Evolutionary conservation across 192 early-diverging fungal species (phyloP), one percentile per base, ranked within the genome.

Genomic region (Backusella tarrabulga): DNA sequence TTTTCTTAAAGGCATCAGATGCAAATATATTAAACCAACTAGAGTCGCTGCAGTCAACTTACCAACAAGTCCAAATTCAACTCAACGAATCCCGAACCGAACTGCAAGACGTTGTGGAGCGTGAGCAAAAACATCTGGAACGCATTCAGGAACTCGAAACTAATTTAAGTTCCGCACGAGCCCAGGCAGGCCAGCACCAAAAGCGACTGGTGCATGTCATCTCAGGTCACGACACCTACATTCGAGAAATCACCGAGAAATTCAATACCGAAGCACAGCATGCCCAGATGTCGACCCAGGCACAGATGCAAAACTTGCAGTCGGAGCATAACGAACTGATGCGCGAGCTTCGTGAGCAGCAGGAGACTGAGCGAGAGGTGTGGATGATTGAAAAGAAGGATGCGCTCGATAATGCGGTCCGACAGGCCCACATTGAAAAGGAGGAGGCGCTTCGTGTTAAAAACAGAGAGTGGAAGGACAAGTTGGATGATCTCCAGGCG

Each of bases 341-440:
- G 12, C n/a, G 74, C 6, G 74, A 75, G 19, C 29, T 75, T 29
- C 26, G 42, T 7, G 74, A 75, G 21, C 74, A 75, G n/a, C 63
- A 67, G 32, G 66, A 75, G 19, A 67, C 15, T 0, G 74, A 75
- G 44, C 67, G 44, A 17, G 63, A 75, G 26, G 66, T 75, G 4
- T 75, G 74, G 74, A 19, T 34, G 17, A 75, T 75, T 42, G 74
- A 75, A 46, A 38, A 75, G 14, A 38, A 68, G 32, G 34, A 66
- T 50, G 26, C 26, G 3, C 8, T 68, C 1, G 74, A 75, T n/a
- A 14, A 75, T 15, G 15, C 67, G 19, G 29, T 9, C 1, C 35
- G 74, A 44, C 41, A 68, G 29, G 26, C 44, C 23, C 6, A 29
- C 6, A 6, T 32, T 15, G 71, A 46, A 32, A 63, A 75, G 36